phyloP scores from a whole-genome alignment of 768 basidiomycete species.

The Macrocybe gigantea region DNA sequence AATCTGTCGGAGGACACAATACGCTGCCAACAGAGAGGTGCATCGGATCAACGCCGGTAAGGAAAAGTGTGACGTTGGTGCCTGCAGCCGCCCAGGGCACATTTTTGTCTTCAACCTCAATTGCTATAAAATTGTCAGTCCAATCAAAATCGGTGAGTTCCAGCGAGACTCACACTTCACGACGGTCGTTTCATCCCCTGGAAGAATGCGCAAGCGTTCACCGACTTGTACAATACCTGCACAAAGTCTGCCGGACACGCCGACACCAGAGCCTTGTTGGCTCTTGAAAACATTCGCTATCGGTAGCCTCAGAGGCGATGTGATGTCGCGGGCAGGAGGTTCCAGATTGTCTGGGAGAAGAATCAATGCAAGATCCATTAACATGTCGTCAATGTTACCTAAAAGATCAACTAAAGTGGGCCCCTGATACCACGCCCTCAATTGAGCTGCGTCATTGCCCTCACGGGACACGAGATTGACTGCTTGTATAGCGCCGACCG shows the following conservation, averaged over 20 bases:
- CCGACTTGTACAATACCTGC: slow-evolving; percentile 91
- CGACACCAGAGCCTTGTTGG: slow-evolving; percentile 61
- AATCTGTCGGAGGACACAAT: slow-evolving; percentile 67
- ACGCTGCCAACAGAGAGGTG: slow-evolving; percentile 87
- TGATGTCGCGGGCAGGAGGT: slow-evolving; percentile 74
- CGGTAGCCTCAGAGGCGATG: slow-evolving; percentile 76
- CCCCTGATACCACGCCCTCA: slow-evolving; percentile 79
- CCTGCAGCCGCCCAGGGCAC: slow-evolving; percentile 90
- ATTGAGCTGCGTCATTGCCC: slow-evolving; percentile 35
- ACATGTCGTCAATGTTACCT: slow-evolving; percentile 37
- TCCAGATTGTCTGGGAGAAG: slow-evolving; percentile 61
- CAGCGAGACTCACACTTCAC: slow-evolving; percentile 51
- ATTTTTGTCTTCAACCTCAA: slow-evolving; percentile 74
- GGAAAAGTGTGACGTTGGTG: slow-evolving; percentile 78
- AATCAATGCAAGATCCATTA: not conserved
- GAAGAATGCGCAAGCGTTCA: slow-evolving; percentile 78
- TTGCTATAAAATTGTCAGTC: slow-evolving; percentile 44
- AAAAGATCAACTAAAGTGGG: slow-evolving; percentile 80
- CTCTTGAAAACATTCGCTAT: slow-evolving; percentile 95
- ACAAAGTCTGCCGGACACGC: slow-evolving; percentile 78
- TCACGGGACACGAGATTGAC: slow-evolving; percentile 66
- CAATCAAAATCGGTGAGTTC: not conserved
- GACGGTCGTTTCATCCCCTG: slow-evolving; percentile 85
- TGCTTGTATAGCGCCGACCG: slow-evolving; percentile 87
- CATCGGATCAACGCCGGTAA: slow-evolving; percentile 80